phyloP scores from a whole-genome alignment of 2,329 filamentous ascomycete genomes.

The Trichoderma brevicompactum region DNA sequence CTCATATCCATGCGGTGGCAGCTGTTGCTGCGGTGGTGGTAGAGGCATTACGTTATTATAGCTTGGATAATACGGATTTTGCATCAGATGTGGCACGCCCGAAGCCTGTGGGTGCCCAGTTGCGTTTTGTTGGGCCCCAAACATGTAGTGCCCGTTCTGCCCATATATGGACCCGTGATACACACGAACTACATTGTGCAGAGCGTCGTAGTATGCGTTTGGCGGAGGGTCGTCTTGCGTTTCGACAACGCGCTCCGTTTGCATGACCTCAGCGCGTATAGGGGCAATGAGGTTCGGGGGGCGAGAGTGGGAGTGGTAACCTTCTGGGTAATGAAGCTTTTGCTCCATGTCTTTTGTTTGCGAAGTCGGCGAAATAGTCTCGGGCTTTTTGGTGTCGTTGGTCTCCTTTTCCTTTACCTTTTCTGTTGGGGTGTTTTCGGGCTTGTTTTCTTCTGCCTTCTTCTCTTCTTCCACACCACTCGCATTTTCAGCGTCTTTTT shows the following conservation, averaged over 20 bases:
- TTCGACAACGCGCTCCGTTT: conserved; percentile 61
- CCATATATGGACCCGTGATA: conserved; percentile 63
- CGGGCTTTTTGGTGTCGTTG: conserved; percentile 16
- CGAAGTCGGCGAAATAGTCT: not conserved
- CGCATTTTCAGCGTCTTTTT: conserved; percentile 20
- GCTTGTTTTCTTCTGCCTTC: not conserved
- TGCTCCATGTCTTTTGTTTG: not conserved
- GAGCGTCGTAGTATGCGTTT: conserved; percentile 63
- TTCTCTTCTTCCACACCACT: conserved; percentile 13
- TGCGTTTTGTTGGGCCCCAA: conserved; percentile 50
- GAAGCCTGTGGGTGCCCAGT: conserved; percentile 43
- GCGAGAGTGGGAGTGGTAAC: conserved; percentile 39
- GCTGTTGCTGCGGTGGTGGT: not conserved
- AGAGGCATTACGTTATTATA: conserved; percentile 38
- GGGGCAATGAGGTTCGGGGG: conserved; percentile 54
- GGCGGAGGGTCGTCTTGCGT: conserved; percentile 57
- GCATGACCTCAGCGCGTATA: conserved; percentile 53
- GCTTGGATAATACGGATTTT: conserved; percentile 51
- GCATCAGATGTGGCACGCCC: conserved; percentile 49
- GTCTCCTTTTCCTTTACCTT: conserved; percentile 5
- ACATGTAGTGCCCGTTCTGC: conserved; percentile 49
- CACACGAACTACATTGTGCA: conserved; percentile 57
- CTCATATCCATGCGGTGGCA: conserved; percentile 31
- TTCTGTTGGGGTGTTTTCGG: not conserved
- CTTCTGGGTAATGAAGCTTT: conserved; percentile 35